Base-by-base conservation (phyloP, 1,284 basidiomycete species). In the Leccinum pachyderme region DNA sequence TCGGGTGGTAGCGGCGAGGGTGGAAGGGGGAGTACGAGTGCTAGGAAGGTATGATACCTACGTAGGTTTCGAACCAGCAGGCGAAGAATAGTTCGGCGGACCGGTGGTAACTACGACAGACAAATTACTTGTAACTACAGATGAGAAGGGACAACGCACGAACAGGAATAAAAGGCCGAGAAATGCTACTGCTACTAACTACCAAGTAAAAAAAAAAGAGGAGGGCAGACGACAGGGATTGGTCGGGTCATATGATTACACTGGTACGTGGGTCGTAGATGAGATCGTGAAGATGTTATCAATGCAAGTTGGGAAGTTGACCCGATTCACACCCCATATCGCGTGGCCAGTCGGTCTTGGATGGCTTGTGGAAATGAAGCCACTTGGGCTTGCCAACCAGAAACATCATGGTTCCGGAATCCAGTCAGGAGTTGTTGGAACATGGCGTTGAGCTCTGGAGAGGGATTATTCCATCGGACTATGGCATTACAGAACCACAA, bases 401-500 rank as follows among this genome's bases (percentile, higher is more conserved):
- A 77, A 49, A 86, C 83, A 60, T 91, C 87, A 72, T 93, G 90
- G 61, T 87, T 82, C 76, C 92, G 91, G 79, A 96, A 93, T 22
- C 90, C 91, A 51, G 79, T 81, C 55, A 96, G 74, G 56, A 96
- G 81, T 69, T 86, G 79, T 68, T 87, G 83, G 83, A 98, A 98
- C 91, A 95, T 95, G 57, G 78, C 79, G 71, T 95, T 93, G 52
- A 98, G 80, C 72, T 95, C 91, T 12, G 83, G 78, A 1, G 93
- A 96, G 0, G 95, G 95, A 54, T 86, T 82, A 57, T 87, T 89
- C 95, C 95, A 98, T 61, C 93, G 82, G 51, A 95, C 91, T 54
- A 97, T 91, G n/a, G 95, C 93, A 70, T 98, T 97, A 73, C 94
- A 95, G 82, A 97, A 97, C 87, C 91, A 96, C 47, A 95, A 74